Percentiles rank a stretch among this genome's conserved stretches.
phyloP scores from a whole-genome alignment of 768 basidiomycete species.

The Russula foetens region DNA sequence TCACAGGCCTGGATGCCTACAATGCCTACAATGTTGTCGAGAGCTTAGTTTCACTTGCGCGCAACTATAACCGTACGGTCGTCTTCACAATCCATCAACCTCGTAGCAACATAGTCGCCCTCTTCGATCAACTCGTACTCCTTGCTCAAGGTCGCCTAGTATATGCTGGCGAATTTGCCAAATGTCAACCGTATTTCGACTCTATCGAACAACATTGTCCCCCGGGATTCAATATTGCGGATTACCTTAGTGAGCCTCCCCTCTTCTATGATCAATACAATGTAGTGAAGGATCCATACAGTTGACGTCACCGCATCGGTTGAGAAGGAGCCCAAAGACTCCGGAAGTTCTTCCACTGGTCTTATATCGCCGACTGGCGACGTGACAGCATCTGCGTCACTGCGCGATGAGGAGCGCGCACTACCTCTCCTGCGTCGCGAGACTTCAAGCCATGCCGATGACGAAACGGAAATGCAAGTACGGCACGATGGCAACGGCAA shows the following conservation, averaged over 20 bases:
- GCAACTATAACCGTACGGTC: conserved; percentile 88
- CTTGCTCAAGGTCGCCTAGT: conserved; percentile 78
- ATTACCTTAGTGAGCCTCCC: conserved; percentile 71
- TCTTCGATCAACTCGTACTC: conserved; percentile 88
- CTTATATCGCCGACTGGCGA: conserved; percentile 30
- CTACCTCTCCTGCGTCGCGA: conserved; percentile 22
- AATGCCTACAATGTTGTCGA: conserved; percentile 96
- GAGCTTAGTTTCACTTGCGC: conserved; percentile 74
- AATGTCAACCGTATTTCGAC: conserved; percentile 76
- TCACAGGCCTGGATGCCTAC: conserved; percentile 80
- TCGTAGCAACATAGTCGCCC: conserved; percentile 90
- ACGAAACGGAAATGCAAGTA: conserved; percentile 47
- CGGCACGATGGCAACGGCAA: conserved; percentile 39
- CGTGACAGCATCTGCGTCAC: conserved; percentile 26
- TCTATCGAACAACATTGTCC: conserved; percentile 80
- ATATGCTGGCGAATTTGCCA: conserved; percentile 70
- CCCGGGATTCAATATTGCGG: conserved; percentile 92
- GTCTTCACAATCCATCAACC: conserved; percentile 99
- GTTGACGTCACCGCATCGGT: conserved; percentile 40
- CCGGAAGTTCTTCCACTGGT: conserved; percentile 26
- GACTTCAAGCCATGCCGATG: conserved; percentile 27
- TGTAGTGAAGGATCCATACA: conserved; percentile 23
- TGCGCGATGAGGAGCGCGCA: conserved; percentile 67
- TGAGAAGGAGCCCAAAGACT: conserved; percentile 31
- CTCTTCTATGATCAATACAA: neutral